phyloP scores from a whole-genome alignment of 2,329 filamentous ascomycete species.

The Apiospora arundinis region DNA sequence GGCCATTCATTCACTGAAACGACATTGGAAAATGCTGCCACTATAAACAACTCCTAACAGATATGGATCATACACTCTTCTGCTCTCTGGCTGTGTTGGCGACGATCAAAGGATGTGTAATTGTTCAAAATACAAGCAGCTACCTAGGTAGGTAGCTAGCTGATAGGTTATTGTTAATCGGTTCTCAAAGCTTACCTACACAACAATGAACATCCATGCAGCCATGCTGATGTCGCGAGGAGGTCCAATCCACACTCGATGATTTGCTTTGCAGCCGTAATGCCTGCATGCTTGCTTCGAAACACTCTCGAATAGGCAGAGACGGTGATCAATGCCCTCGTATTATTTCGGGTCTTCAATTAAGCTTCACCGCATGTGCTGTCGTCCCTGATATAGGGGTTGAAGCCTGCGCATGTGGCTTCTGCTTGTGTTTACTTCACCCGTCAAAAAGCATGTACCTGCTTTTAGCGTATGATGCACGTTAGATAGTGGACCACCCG shows the following conservation, averaged over 20 bases:
- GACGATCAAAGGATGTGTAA: too few species aligned
- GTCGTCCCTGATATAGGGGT: conserved; percentile 5
- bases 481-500: conserved; percentile 12
- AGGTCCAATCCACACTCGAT: conserved; percentile 12
- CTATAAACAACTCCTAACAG: neutral
- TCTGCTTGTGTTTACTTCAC: neutral
- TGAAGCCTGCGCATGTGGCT: neutral
- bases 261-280: conserved; percentile 9
- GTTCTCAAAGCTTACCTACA: neutral
- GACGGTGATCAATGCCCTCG: neutral
- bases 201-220: neutral
- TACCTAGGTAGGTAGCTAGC: neutral
- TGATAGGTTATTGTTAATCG: neutral
- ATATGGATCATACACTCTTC: neutral
- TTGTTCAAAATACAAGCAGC: too few species aligned
- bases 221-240: neutral
- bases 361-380: conserved; percentile 16
- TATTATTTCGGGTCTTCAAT: conserved; percentile 3
- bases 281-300: neutral
- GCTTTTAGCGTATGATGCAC: conserved; percentile 16
- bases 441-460: conserved; percentile 4
- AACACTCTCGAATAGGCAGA: neutral
- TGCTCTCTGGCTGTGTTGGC: too few species aligned
- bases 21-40: neutral
- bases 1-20: neutral